Base-by-base conservation (phyloP, 345 rosid genomes). In the Citrus cavaleriei region DNA sequence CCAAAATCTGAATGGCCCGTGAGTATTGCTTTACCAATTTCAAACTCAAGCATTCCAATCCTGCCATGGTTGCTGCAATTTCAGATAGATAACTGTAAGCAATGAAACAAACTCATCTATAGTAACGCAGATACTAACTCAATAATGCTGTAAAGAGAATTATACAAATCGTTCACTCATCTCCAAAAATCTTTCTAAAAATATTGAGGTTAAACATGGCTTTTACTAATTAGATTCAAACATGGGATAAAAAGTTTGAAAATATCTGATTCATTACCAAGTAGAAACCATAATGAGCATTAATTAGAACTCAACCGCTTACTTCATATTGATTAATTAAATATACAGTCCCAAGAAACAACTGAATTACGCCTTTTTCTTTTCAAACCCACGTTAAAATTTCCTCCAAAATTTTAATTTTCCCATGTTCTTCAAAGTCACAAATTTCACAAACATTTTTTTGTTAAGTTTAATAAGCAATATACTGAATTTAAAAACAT, bases 21-120 rank as follows among this genome's bases (percentile, higher is more conserved):
- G 54, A 67, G 35, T 70, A 54, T 51, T 66, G 70, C 75, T 79
- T 62, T 35, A 57, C 55, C 40, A 77, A 32, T 75, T 80, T 81
- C 81, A 58, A 78, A 81, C 68, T 21, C 77, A 82, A 49, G 64
- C 79, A 81, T 75, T 46, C 80, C 86, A 77, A 76, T 61, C 89
- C 87, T 81, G 89, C 78, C 77, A 86, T 46, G 49, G 68, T 76
- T 55, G 30, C 57, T 21, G 59, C 3, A 61, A 16, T 37, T 49
- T 57, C 51, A 46, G 51, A 46, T 46, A 79, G 25, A 37, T 69
- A 16, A 66, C 27, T 35, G 16, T 21, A 77, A 68, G 19, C 63
- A 54, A 66, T 18, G 35, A 21, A 55, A 24, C 40, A 25, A 35
- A 54, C 55, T 16, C 16, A 4, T 22, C 13, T 7, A 76, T 40